These are phyloP conservation scores for Litchi chinensis DNA, from an alignment of 345 rosid species.

Conservation along the genomic window DNA sequence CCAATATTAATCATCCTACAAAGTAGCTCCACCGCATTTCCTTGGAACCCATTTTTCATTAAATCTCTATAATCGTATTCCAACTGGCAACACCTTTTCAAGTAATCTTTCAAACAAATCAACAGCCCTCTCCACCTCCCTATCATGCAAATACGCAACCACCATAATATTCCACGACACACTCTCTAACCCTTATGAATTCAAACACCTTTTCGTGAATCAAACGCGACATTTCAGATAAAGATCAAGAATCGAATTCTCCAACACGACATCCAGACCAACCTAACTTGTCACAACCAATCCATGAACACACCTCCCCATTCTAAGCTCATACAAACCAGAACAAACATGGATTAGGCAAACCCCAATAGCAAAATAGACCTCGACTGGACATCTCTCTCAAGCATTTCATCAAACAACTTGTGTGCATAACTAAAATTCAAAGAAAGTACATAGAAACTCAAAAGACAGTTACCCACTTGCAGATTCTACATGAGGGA, in stretches of 20 bases:
- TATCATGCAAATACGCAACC: conserved; percentile 30
- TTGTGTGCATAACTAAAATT: conserved; percentile 27
- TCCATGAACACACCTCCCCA: too few species aligned
- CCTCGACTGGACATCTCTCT: conserved; percentile 44
- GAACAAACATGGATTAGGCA: conserved; percentile 13
- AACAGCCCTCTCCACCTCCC: too few species aligned
- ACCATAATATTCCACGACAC: conserved; percentile 54
- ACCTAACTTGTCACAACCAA: too few species aligned
- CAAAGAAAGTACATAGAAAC: conserved; percentile 5
- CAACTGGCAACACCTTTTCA: too few species aligned
- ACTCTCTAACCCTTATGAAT: conserved; percentile 35
- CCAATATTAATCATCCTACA: conserved; percentile 43
- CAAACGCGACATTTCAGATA: conserved; percentile 42
- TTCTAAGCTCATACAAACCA: too few species aligned
- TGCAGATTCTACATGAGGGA: conserved; percentile 20
- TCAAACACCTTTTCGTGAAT: conserved; percentile 38
- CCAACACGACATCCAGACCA: too few species aligned
- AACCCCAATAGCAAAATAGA: conserved; percentile 44
- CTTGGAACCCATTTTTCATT: conserved; percentile 38
- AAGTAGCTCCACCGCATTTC: conserved; percentile 39
- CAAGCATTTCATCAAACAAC: conserved; percentile 33
- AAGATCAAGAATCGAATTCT: too few species aligned
- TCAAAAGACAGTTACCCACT: conserved; percentile 21
- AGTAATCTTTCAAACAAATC: too few species aligned
- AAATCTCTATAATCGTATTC: conserved; percentile 48